phyloP scores from a whole-genome alignment of 2,329 filamentous ascomycete genomes.

The Fusarium austroafricanum region DNA sequence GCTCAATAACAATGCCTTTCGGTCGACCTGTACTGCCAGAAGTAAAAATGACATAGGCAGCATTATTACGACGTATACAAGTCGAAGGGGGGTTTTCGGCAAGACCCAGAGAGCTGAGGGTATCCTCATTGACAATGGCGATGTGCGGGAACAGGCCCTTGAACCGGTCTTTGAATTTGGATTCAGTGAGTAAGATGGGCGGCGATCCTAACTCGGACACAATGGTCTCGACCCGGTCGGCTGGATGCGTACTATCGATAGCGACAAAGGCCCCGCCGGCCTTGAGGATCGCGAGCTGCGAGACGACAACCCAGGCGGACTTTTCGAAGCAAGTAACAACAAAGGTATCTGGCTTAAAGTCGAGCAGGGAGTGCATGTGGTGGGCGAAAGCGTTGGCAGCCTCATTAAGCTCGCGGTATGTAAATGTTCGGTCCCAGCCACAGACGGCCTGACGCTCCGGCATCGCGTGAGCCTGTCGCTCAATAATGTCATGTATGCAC shows the following conservation, averaged over 20 bases:
- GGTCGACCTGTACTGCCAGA: conserved; percentile 1
- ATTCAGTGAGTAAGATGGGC: neutral
- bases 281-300: neutral
- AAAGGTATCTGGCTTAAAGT: neutral
- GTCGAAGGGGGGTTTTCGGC: neutral
- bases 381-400: neutral
- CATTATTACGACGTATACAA: neutral
- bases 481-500: neutral
- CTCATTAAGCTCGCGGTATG: neutral
- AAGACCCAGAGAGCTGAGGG: neutral
- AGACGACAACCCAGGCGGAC: neutral
- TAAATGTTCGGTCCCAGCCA: conserved; percentile 1
- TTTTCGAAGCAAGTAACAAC: neutral
- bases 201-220: neutral
- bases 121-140: neutral
- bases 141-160: neutral
- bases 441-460: neutral
- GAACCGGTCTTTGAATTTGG: neutral
- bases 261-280: neutral
- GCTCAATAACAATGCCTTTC: conserved; percentile 1
- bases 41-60: neutral
- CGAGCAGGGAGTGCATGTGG: neutral
- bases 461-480: neutral
- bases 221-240: neutral
- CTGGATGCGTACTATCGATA: neutral